Evolutionary conservation across 257 asterid genomes (phyloP).

Genomic region (Handroanthus guayacan): DNA sequence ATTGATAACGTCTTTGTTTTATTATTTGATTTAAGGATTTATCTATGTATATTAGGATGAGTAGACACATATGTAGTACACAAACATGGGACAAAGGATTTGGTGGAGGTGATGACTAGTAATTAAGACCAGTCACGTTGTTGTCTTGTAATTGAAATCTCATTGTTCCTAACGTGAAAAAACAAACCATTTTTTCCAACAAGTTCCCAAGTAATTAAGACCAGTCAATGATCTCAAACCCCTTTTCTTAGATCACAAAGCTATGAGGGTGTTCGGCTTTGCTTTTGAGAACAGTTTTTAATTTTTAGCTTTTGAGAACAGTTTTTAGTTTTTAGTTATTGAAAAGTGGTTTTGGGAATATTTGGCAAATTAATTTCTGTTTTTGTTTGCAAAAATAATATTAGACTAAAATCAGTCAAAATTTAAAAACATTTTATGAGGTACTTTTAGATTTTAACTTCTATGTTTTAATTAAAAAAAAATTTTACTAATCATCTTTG

Average conservation of each 20-base stretch:
- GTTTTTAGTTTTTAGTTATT: too few relatives aligned
- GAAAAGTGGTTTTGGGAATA: too few relatives aligned
- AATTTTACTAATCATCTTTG: too few relatives aligned
- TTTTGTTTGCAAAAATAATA: too few relatives aligned
- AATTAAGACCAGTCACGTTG: slow-evolving; percentile 31
- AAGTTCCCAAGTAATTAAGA: slow-evolving; percentile 2
- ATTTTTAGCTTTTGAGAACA: too few relatives aligned
- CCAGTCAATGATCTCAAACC: slow-evolving; percentile 9
- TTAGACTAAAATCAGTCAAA: too few relatives aligned
- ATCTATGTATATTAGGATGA: neutral
- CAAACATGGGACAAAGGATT: slow-evolving; percentile 17
- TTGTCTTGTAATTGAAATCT: slow-evolving; percentile 8
- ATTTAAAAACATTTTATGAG: too few relatives aligned
- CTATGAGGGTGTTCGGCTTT: too few relatives aligned
- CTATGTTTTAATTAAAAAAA: too few relatives aligned
- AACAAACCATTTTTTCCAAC: neutral
- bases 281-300: too few relatives aligned
- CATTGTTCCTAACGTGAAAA: neutral
- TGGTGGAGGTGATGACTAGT: slow-evolving; percentile 38
- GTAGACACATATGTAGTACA: neutral
- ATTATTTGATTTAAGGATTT: neutral
- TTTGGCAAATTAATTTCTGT: too few relatives aligned
- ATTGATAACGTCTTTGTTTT: neutral
- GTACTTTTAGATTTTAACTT: too few relatives aligned
- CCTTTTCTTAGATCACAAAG: slow-evolving; percentile 35